Base-by-base conservation (phyloP, 2,329 filamentous ascomycete species). In the Ustilaginoidea virens region DNA sequence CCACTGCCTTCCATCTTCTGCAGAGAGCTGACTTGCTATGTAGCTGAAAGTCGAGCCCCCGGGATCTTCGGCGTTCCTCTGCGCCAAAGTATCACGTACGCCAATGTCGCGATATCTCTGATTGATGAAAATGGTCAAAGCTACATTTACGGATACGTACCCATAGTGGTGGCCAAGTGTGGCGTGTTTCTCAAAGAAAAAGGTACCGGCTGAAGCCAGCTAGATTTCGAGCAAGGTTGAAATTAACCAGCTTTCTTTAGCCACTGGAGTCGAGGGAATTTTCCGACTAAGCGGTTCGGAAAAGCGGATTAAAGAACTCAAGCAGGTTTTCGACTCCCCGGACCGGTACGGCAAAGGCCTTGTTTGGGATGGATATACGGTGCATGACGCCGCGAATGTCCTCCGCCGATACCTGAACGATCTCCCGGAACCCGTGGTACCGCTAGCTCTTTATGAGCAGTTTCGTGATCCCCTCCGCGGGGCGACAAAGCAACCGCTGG, bases 111-210 rank as follows among this genome's bases (percentile, higher is more conserved):
- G 38, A 98, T 98, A 46, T 96, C 87, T 14, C 69, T 98, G 17
- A 80, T 90, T 40, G 86, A 96, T 49, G 82, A 87, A 40, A 70
- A 90, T 40, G 87, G 87, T 18, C 74, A 90, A 52, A 93, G 83
- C 56, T 96, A 93, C 53, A 94, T 96, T 30, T 98, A 96, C 52
- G 90, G 90, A 46, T 96, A 96, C 47, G 87, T 98, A 6, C 90
- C 90, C 12, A 96, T 98, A 39, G 87, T 98, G 24, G 87, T 98
- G 30, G 90, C 90, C 20, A 98, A 98, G 54, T 96, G 90, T 51
- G 90, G 90, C 37, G 86, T 98, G 4, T 98, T 86, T 42, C 53
- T 98, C 40, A 98, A 98, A 55, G 90, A 98, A 53, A 94, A 92
- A 70, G 90, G 90, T 94, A 13, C 15, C 28, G 29, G 7, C 25